Evolutionary conservation across 2,329 filamentous ascomycete species (phyloP), one percentile per base, ranked within the genome.

Genomic region (Zalaria obscura): DNA sequence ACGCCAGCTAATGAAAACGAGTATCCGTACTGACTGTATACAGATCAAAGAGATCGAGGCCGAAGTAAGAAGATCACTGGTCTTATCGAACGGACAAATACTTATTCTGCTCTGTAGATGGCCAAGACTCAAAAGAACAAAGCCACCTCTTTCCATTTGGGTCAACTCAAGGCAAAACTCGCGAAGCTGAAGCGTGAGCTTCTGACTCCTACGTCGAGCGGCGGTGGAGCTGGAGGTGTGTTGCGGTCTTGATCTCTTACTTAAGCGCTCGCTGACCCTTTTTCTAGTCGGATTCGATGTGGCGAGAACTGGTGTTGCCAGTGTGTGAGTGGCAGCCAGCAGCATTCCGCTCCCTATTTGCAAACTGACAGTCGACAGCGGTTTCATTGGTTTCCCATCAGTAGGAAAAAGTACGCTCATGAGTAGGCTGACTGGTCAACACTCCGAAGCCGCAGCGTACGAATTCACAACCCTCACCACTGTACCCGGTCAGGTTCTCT

Each of bases 391-490:
- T 28, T 98, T 98, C 57, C 91, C 91, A 2, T 98, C 91, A 1
- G 91, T 98, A 48, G 91, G 91, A 47, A 98, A 98, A 69, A 94
- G 86, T 74, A 98, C 91, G 39, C 72, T 98, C 55, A 95, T 98
- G 88, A 94, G 80, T 60, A 78, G 72, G 57, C 67, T 98, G 59
- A 98, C 91, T 35, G 91, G 91, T 40, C 89, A 95, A 65, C 89
- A 98, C 61, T 96, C 89, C 2, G 91, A 98, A 71, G 89, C 79
- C 42, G 91, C 91, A 11, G 91, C 89, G 40, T 98, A 98, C 66
- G 91, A 98, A 62, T 98, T 98, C 69, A 98, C 91, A 50, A 98
- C 91, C 41, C 73, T 98, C 61, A 98, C 91, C 31, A 95, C 89
- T 36, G 91, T 98, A 38, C 91, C 91, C 35, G 91, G 91, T 41